These are phyloP conservation scores for Xylaria sp. DNA, from an alignment of 2,329 filamentous ascomycete species.

Conservation along the genomic window DNA sequence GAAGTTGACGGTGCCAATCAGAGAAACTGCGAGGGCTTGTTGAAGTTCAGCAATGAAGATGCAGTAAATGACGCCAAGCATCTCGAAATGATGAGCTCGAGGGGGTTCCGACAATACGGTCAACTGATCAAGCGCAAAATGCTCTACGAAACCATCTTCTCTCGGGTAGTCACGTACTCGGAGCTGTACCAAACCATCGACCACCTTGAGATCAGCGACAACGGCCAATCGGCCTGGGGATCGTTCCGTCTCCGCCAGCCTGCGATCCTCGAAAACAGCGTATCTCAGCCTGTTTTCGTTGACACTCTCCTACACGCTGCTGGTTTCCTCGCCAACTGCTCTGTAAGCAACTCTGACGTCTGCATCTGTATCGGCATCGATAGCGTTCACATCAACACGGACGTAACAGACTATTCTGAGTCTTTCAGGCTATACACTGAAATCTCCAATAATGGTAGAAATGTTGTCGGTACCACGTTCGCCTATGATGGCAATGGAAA, in stretches of 20 bases:
- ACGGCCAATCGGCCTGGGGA: slow-evolving; percentile 8
- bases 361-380: slow-evolving; percentile 16
- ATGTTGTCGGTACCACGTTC: background rate
- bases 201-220: slow-evolving; percentile 6
- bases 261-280: background rate
- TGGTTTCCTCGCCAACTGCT: slow-evolving; percentile 20
- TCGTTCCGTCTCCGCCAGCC: slow-evolving; percentile 6
- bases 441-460: background rate
- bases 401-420: background rate
- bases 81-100: background rate
- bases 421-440: background rate
- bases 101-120: slow-evolving; percentile 6
- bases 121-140: slow-evolving; percentile 10
- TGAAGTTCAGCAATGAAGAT: background rate
- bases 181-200: slow-evolving; percentile 11
- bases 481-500: background rate
- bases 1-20: background rate
- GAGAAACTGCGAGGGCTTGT: background rate
- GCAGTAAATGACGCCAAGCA: background rate
- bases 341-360: slow-evolving; percentile 7
- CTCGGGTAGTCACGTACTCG: slow-evolving; percentile 19
- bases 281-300: slow-evolving; percentile 14
- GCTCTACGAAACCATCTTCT: slow-evolving; percentile 18
- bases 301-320: slow-evolving; percentile 20
- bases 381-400: background rate